Evolutionary conservation across 164 flowering plant genomes (phyloP), one percentile per base, ranked within the genome.

Genomic region (Nelumbo lutea): DNA sequence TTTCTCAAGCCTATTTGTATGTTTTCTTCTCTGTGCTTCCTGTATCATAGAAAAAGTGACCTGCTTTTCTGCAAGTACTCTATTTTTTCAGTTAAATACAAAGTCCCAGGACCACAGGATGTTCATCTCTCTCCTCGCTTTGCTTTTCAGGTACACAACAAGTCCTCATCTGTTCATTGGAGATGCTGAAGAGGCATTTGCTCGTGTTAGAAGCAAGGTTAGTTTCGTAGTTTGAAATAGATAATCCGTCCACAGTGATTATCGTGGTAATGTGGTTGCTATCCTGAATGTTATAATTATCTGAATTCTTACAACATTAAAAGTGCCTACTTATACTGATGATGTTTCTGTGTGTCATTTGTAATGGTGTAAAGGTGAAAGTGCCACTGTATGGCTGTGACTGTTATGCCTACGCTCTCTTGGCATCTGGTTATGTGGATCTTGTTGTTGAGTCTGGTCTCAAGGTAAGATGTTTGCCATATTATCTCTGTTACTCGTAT

Each of bases 371-470:
- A 41, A 84, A 96, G 98, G 99, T 93, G 69, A 96, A 96, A 84
- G 88, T 88, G 62, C 97, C 99, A 46, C 73, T 96, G 5, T 96
- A 96, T 76, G 99, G 99, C 56, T 93, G 99, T 73, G 98, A 96
- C 74, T 96, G 99, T 78, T 93, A 96, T 79, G 97, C 98, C 42
- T 96, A 96, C 85, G 98, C 98, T 39, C 93, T 96, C 62, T 75
- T 96, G 82, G 91, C 98, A 67, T 88, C 98, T 69, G 99, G 99
- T 45, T 79, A 42, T 76, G 99, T 95, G 70, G 99, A 95, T 81
- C 96, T 95, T 69, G 99, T 92, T 41, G 69, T 95, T 65, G 99
- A 95, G 70, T 90, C 95, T 51, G 99, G 97, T 69, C 94, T 95
- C 56, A 92, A 90, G 96, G 98, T 91, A 61, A 72, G 78, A 42